Base-by-base conservation (phyloP, 2,329 filamentous ascomycete genomes). In the Hypoxylon sp. region DNA sequence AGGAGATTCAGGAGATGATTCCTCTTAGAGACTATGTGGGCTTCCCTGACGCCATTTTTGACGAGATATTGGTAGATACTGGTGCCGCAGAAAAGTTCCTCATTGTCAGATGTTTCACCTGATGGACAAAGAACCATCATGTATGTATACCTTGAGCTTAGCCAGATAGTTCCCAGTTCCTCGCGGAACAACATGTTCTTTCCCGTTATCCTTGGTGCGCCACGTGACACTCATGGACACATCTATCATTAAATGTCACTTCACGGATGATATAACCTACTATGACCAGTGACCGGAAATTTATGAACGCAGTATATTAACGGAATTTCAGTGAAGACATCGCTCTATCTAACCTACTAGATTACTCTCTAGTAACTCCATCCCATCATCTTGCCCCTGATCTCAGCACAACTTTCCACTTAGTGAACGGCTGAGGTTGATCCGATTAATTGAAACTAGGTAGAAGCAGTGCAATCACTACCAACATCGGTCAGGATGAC, bases 401-500 rank as follows among this genome's bases (percentile, higher is more conserved):
- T 10, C 41, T 21, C 30, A 36, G 10, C 36, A n/a, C 13, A 17
- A 32, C n/a, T 13, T 17, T 7, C 53, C n/a, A n/a, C 10, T 30
- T 36, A 13, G 17, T 11, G 21, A 38, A 14, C 13, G 36, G 1
- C 11, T 25, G n/a, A 30, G 9, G 41, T 10, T 3, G 21, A 23
- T 32, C 34, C n/a, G 14, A 7, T 52, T 45, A 36, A 2, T 19
- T 21, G 9, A 21, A 23, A 23, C n/a, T 10, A 34, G 61, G 52
- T 25, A 1, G 41, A 36, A 21, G 60, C 64, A 32, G 41, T 28
- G 41, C 65, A 65, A 11, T 34, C 19, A 2, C 2, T 11, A 52
- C 67, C 67, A 4, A 67, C 28, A 17, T 65, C 60, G 49, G 34
- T 55, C 5, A 71, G 62, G 49, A 71, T 65, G 2, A 71, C 68